Conservation (phyloP, 257 asterid species). For the Solanum virginianum region DNA sequence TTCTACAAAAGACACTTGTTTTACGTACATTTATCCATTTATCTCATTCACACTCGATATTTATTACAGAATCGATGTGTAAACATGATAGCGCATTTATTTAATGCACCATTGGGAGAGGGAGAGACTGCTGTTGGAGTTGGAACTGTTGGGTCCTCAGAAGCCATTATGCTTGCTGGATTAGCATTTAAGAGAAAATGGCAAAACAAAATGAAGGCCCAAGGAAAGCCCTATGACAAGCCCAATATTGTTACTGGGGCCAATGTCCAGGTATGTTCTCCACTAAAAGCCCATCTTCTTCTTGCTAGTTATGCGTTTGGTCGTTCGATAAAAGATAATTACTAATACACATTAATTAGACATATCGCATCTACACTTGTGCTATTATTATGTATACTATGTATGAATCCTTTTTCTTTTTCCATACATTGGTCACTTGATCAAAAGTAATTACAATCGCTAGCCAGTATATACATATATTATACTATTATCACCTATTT, state of each 20-base stretch:
- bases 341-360: too few species aligned
- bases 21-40: too few species aligned
- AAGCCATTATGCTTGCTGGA: constrained; percentile 20
- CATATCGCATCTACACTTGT: too few species aligned
- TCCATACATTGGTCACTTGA: too few species aligned
- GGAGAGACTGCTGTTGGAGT: constrained; percentile 13
- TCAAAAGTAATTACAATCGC: too few species aligned
- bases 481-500: too few species aligned
- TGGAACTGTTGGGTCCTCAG: constrained; percentile 18
- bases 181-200: constrained; percentile 16
- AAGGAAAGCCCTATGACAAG: constrained; percentile 9
- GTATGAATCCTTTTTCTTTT: too few species aligned
- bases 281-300: not conserved
- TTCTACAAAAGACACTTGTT: not conserved
- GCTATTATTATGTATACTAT: too few species aligned
- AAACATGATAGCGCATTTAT: constrained; percentile 12
- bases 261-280: constrained; percentile 7
- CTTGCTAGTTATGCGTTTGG: not conserved
- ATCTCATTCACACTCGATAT: too few species aligned
- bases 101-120: constrained; percentile 13
- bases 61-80: constrained; percentile 9
- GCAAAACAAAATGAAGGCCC: constrained; percentile 14
- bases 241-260: constrained; percentile 17
- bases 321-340: not conserved
- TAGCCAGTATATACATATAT: not conserved